These are phyloP conservation scores for Phytophthora megakarya DNA, from an alignment of 352 stramenopile species.

Conservation along the genomic window DNA sequence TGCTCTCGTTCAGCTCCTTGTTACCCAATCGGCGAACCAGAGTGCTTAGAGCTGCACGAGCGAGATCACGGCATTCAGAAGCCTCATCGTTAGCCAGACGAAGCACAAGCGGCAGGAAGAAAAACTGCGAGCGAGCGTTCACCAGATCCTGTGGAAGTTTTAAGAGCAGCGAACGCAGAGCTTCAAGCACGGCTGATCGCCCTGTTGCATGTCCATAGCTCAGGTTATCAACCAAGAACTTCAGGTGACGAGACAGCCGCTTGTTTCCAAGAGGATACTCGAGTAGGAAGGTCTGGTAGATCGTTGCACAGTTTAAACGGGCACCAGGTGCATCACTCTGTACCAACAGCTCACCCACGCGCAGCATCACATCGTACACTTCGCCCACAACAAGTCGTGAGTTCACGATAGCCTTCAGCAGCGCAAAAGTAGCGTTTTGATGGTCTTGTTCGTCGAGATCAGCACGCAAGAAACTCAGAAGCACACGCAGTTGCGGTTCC, in stretches of 20 bases:
- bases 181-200: conserved; percentile 89
- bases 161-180: conserved; percentile 88
- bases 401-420: conserved; percentile 93
- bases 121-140: conserved; percentile 92
- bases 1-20: conserved; percentile 89
- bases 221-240: conserved; percentile 95
- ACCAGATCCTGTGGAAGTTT: conserved; percentile 93
- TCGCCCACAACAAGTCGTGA: conserved; percentile 93
- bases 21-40: conserved; percentile 91
- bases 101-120: conserved; percentile 96
- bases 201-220: conserved; percentile 96
- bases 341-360: conserved; percentile 93
- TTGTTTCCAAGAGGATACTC: conserved; percentile 96
- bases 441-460: conserved; percentile 94
- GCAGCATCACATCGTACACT: conserved; percentile 97
- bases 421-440: conserved; percentile 94
- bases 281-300: conserved; percentile 93
- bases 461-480: conserved; percentile 92
- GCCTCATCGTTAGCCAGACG: conserved; percentile 96
- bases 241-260: conserved; percentile 93
- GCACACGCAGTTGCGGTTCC: conserved; percentile 78
- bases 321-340: conserved; percentile 91
- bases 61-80: conserved; percentile 84
- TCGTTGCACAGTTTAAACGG: conserved; percentile 75
- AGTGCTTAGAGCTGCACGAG: conserved; percentile 78